Evolutionary conservation across 2,329 filamentous ascomycete species (phyloP), one percentile per base, ranked within the genome.

Genomic region (Raffaelea ambrosiae): DNA sequence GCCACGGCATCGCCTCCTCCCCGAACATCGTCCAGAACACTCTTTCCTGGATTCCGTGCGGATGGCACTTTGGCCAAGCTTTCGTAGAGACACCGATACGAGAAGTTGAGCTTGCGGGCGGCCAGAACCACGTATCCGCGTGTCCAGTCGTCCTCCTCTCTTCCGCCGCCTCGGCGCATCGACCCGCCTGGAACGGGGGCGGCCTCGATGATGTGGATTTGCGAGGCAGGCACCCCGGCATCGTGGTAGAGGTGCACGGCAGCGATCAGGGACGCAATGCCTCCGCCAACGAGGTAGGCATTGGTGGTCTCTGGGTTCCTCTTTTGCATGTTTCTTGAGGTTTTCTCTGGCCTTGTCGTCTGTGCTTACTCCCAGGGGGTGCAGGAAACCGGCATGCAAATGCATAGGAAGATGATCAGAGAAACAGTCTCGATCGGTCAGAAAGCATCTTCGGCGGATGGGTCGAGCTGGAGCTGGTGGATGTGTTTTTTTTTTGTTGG

Each of bases 181-280:
- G 57, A 53, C 7, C 58, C 58, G 10, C 58, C 56, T 1, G 56
- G 50, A 10, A 51, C 21, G 22, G 51, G 39, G 3, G 49, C 46
- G 1, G 59, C 56, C 46, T 61, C 59, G n/a, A 62, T 44, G 46
- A 62, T 57, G 46, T 60, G 59, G 46, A 61, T 59, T 31, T 61
- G 56, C 11, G 48, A 40, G 2, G 56, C 51, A 5, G 58, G 58
- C 5, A 62, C 56, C 20, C 57, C 52, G 8, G 57, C 59, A 56
- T 62, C 59, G 29, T 61, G 53, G 46, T 58, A 53, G 20, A 61
- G 56, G 31, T 59, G 57, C 16, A 57, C 56, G 5, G 59, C 59
- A 2, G 60, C 58, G 5, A 57, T 54, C 22, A 62, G 56, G 22
- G 59, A 61, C 5, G 58, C 60, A 49, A 61, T 59, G 22, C 60